phyloP scores from a whole-genome alignment of 345 rosid genomes.

The Excoecaria cochinchinensis region DNA sequence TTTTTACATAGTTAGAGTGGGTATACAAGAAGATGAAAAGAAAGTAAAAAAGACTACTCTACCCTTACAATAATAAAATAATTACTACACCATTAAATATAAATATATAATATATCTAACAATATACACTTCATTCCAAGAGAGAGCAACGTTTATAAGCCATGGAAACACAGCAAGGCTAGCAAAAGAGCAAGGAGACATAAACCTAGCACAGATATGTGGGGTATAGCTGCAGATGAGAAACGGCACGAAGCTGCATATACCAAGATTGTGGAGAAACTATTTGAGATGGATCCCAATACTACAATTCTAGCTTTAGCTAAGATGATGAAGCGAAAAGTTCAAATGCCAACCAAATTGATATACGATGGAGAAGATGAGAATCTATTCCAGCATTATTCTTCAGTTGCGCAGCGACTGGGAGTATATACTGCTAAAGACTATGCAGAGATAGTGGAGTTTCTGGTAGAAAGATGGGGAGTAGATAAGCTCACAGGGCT shows the following conservation, averaged over 20 bases:
- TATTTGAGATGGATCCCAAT: conserved; percentile 37
- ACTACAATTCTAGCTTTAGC: conserved; percentile 26
- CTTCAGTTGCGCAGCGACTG: conserved; percentile 24
- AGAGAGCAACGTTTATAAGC: conserved; percentile 41
- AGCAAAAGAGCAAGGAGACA: conserved; percentile 33
- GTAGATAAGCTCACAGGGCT: conserved; percentile 25
- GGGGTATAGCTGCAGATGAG: conserved; percentile 37
- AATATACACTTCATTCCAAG: conserved; percentile 47
- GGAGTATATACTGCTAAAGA: conserved; percentile 32
- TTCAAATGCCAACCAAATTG: conserved; percentile 29
- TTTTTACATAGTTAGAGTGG: too few relatives aligned
- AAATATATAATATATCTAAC: too few relatives aligned
- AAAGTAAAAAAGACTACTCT: too few relatives aligned
- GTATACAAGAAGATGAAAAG: too few relatives aligned
- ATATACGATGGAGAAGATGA: conserved; percentile 37
- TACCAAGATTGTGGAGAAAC: conserved; percentile 31
- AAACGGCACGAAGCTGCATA: conserved; percentile 40
- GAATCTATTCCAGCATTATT: conserved; percentile 31
- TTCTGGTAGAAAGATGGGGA: conserved; percentile 28
- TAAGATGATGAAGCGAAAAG: conserved; percentile 36
- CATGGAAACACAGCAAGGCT: conserved; percentile 37
- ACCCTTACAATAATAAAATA: too few relatives aligned
- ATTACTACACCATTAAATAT: too few relatives aligned
- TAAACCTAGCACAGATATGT: conserved; percentile 37
- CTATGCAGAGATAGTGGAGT: conserved; percentile 32